A percentile compares a stretch with the other conserved stretches of the same genome.
Conservation (phyloP, 2,329 filamentous ascomycete genomes). For the Fusarium pseudonygamai region DNA sequence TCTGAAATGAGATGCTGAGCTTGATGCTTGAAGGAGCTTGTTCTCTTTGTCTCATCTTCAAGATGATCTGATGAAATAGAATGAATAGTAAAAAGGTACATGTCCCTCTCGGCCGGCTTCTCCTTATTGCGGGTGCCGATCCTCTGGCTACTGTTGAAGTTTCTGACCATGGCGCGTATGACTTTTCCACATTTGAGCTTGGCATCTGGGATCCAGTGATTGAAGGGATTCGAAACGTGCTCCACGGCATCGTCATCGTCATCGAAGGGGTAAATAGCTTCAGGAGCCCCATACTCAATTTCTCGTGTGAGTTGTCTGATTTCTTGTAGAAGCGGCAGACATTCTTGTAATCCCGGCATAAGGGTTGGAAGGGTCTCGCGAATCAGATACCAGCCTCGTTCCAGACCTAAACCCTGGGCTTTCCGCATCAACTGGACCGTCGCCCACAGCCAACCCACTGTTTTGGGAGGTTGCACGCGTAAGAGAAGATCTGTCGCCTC, state of each 20-base stretch:
- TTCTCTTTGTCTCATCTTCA: neutral
- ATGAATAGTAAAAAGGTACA: neutral
- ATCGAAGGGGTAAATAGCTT: neutral
- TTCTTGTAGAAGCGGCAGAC: neutral
- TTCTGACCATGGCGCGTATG: neutral
- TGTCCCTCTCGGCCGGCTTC: neutral
- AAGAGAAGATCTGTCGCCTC: neutral
- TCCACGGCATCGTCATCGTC: neutral
- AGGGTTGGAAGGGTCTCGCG: neutral
- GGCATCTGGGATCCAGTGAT: neutral
- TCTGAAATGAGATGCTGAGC: neutral
- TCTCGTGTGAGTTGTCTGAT: neutral
- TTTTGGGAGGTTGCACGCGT: accelerated
- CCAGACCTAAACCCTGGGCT: neutral
- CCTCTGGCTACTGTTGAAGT: neutral
- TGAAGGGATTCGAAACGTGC: neutral
- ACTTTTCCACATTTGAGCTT: neutral
- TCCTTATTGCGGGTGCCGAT: neutral
- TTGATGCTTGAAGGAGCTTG: neutral
- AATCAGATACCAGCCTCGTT: neutral
- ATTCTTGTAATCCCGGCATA: neutral
- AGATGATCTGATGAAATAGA: neutral
- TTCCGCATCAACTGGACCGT: neutral
- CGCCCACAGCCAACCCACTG: neutral
- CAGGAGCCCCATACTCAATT: accelerated